These are phyloP conservation scores for Monilinia fructigena DNA, from an alignment of 2,329 filamentous ascomycete genomes.

Conservation along the genomic window DNA sequence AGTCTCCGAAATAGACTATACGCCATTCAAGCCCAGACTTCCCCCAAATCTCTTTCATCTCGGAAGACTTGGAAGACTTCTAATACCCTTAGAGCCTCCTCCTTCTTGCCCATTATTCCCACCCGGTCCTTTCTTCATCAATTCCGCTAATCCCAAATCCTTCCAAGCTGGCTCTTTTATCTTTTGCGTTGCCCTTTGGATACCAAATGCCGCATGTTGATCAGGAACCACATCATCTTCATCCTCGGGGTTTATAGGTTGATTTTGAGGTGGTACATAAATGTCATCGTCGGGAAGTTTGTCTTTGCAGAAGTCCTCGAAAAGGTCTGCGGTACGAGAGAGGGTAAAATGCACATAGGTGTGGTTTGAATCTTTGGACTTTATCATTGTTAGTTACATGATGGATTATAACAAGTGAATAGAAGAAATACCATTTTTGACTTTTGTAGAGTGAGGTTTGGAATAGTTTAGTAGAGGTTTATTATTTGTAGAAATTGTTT, in stretches of 20 bases:
- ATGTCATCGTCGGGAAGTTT: slow-evolving; percentile 74
- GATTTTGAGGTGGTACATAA: slow-evolving; percentile 75
- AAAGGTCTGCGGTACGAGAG: slow-evolving; percentile 71
- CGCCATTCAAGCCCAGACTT: background rate
- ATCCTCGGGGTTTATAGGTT: slow-evolving; percentile 82
- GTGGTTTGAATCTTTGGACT: slow-evolving; percentile 68
- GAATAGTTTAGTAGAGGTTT: background rate
- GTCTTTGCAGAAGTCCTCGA: slow-evolving; percentile 73
- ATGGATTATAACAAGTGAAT: background rate
- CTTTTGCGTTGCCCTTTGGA: slow-evolving; percentile 74
- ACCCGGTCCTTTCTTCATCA: slow-evolving; percentile 62
- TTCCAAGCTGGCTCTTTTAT: slow-evolving; percentile 73
- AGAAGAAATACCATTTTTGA: slow-evolving; percentile 1
- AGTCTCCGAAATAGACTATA: background rate
- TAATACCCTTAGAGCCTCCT: slow-evolving; percentile 25
- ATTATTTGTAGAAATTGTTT: background rate
- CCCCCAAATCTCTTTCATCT: slow-evolving; percentile 24
- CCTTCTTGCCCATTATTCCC: slow-evolving; percentile 22
- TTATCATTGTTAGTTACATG: background rate
- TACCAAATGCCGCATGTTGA: slow-evolving; percentile 84
- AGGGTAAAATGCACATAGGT: slow-evolving; percentile 75
- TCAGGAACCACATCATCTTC: slow-evolving; percentile 87
- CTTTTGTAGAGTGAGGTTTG: background rate
- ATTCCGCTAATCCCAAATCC: slow-evolving; percentile 68
- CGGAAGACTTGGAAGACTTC: slow-evolving; percentile 34